Base-by-base conservation (phyloP, 2,329 filamentous ascomycete genomes). In the Venturiaceae sp. region DNA sequence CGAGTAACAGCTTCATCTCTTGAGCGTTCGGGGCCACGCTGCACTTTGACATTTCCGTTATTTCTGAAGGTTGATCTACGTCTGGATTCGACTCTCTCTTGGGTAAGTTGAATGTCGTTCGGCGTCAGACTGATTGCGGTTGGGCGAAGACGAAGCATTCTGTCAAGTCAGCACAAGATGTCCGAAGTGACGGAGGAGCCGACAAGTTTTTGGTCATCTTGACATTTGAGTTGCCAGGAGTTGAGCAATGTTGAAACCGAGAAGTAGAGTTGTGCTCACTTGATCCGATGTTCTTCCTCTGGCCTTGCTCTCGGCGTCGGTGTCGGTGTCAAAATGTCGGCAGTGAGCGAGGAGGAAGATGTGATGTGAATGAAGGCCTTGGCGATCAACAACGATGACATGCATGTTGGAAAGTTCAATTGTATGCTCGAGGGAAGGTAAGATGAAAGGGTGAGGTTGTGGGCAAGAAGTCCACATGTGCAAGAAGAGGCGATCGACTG, bases 61-160 rank as follows among this genome's bases (percentile, higher is more conserved):
- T 14, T 11, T 50, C 44, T n/a, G n/a, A n/a, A n/a, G n/a, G n/a
- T n/a, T n/a, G n/a, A n/a, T n/a, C n/a, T n/a, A n/a, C n/a, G n/a
- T 14, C 21, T 56, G 32, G 36, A 32, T 6, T 37, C 36, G 28
- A 44, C 19, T 21, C 33, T 37, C 21, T 39, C 53, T 21, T 41
- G 39, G 13, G 37, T 21, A 9, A 56, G 26, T 32, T 41, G 36
- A 32, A 56, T 44, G 19, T 56, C 53, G 8, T 56, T 41, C 41
- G 53, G 33, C 2, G 53, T 56, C 3, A 56, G n/a, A 39, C 3
- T n/a, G 34, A 56, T 56, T 13, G 34, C 53, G 3, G 53, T 39
- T 32, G 53, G 53, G 16, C n/a, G 36, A n/a, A 56, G 36, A 23
- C 53, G 53, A 56, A 56, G 53, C 53, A 56, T 56, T 30, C 44